Evolutionary conservation across 164 flowering plant species (phyloP), one percentile per base, ranked within the genome.

Genomic region (Berberis thunbergii): DNA sequence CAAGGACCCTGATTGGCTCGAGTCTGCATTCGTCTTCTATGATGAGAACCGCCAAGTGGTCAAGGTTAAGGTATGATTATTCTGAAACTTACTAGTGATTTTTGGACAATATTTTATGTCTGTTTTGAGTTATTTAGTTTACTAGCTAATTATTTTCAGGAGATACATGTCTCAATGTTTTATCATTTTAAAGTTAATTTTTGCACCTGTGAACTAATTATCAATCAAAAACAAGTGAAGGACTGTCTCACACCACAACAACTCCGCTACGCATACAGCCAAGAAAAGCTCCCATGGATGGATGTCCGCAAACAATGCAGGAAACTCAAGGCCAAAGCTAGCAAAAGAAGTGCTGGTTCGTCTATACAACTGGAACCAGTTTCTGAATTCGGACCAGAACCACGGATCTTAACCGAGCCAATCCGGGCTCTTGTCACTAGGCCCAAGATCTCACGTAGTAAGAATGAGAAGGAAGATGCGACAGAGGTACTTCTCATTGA

Each of bases 391-490:
- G 26, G 26, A 26, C 26, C 26, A 26, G 26, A 26, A 26, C 26
- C 26, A 26, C 26, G 26, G 26, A 2, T 63, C 63, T 11, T 69
- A 12, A 48, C 48, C 0, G 56, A 54, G 43, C 42, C 73, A 6
- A 60, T 70, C 5, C 68, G 43, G 49, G 58, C 26, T 12, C 2
- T 65, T 11, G 65, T 61, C 6, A 43, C 41, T 9, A 55, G 73
- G 57, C 69, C 69, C 3, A 61, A 65, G 57, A 55, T 3, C 4
- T 60, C 61, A 70, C 26, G 26, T 26, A 26, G 26, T 26, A 26
- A 26, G 26, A 26, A 26, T 26, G 26, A 26, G 26, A 26, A 26
- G 26, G 26, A 26, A 26, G 26, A 26, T 26, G 26, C 26, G 26
- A 26, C 26, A 26, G 26, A 26, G 26, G 26, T 26, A 26, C 26